Evolutionary conservation across 345 rosid genomes (phyloP).

Genomic region (rapeseed (Brassica napus)): DNA sequence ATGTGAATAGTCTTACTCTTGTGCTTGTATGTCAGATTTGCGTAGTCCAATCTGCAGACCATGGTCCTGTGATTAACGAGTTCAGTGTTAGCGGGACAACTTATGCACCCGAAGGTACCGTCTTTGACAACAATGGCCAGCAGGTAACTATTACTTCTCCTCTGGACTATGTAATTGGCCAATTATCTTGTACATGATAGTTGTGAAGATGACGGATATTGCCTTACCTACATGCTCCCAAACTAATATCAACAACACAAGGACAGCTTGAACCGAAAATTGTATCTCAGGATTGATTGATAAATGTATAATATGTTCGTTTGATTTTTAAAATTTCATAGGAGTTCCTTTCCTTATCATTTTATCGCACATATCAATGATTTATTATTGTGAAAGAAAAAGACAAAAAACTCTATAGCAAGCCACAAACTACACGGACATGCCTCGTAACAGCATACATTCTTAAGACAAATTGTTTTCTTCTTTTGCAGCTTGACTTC

Average conservation of each 20-base stretch:
- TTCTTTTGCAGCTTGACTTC: slow-evolving; percentile 71
- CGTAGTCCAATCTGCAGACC: slow-evolving; percentile 71
- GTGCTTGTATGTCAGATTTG: slow-evolving; percentile 63
- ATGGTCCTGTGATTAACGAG: slow-evolving; percentile 65
- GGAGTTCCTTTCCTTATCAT: background rate
- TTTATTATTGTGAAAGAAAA: background rate
- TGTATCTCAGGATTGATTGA: background rate
- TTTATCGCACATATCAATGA: background rate
- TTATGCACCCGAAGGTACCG: slow-evolving; percentile 93
- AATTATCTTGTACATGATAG: slow-evolving; percentile 12
- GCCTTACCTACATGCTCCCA: background rate
- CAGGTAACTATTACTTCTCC: slow-evolving; percentile 52
- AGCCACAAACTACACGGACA: background rate
- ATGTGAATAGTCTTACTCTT: slow-evolving; percentile 14
- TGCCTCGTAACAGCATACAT: slow-evolving; percentile 9
- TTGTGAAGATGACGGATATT: background rate
- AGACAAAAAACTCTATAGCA: background rate
- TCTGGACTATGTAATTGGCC: background rate
- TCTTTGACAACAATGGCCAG: slow-evolving; percentile 60
- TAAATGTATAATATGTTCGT: background rate
- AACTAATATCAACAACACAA: background rate
- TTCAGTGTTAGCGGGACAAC: slow-evolving; percentile 89
- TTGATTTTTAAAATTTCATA: too few species aligned
- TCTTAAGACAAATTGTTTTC: slow-evolving; percentile 20
- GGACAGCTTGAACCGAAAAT: background rate